Evolutionary conservation across 2,329 filamentous ascomycete genomes (phyloP).

Genomic region (Alternaria sp.): DNA sequence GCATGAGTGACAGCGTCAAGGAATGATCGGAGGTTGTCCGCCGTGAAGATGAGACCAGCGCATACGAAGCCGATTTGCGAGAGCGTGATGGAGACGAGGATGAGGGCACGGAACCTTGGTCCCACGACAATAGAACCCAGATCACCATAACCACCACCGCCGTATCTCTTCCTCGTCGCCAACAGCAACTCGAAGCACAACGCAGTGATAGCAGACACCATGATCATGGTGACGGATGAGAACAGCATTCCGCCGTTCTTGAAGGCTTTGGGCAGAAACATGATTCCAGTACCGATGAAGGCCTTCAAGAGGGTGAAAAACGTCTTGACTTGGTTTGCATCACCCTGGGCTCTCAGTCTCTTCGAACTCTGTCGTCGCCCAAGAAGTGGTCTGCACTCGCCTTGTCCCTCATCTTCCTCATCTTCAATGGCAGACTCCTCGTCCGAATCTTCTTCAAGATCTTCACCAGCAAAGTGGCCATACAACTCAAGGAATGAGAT

Average conservation of each 20-base stretch:
- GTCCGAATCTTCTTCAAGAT: conserved; percentile 63
- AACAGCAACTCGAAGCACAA: conserved; percentile 76
- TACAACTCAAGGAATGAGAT: conserved; percentile 80
- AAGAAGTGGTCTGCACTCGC: conserved; percentile 70
- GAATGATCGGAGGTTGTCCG: conserved; percentile 76
- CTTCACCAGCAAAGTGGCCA: conserved; percentile 78
- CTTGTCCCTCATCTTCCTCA: conserved; percentile 57
- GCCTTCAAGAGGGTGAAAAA: conserved; percentile 83
- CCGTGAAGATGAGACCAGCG: conserved; percentile 78
- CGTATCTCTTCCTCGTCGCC: conserved; percentile 69
- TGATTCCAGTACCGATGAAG: conserved; percentile 81
- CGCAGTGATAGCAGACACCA: conserved; percentile 71
- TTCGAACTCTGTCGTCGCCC: conserved; percentile 62
- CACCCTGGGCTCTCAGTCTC: conserved; percentile 61
- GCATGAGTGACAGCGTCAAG: conserved; percentile 67
- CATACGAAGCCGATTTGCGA: conserved; percentile 83
- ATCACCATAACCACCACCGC: conserved; percentile 78
- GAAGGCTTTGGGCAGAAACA: conserved; percentile 83
- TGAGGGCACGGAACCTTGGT: conserved; percentile 68
- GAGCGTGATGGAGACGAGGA: conserved; percentile 74
- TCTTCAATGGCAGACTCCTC: conserved; percentile 65
- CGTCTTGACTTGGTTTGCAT: conserved; percentile 73
- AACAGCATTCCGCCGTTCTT: conserved; percentile 80
- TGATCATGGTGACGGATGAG: conserved; percentile 72
- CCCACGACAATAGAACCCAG: conserved; percentile 69